A percentile compares a stretch with the other conserved stretches of the same genome.
Conservation (phyloP, 768 basidiomycete species). For the Mycena floridula region DNA sequence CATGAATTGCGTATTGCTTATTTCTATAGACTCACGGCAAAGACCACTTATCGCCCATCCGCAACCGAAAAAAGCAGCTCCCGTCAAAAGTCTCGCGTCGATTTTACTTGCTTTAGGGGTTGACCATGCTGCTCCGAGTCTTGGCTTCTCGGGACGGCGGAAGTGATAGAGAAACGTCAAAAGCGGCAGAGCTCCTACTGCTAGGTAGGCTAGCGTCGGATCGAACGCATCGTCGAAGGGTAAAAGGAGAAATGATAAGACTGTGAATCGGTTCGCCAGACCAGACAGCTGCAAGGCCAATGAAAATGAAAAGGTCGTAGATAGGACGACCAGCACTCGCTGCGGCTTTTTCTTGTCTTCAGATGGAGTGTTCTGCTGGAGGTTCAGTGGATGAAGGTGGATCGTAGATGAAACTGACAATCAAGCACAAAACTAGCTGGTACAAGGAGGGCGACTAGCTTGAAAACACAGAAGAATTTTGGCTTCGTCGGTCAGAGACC, state of each 20-base stretch:
- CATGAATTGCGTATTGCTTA: not conserved
- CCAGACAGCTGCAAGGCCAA: slow-evolving; percentile 49
- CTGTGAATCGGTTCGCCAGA: slow-evolving; percentile 41
- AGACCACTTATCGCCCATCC: slow-evolving; percentile 59
- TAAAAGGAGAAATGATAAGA: slow-evolving; percentile 47
- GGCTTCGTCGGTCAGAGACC: slow-evolving; percentile 24
- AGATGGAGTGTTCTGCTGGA: no score
- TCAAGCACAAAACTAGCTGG: no score
- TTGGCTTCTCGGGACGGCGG: slow-evolving; percentile 30
- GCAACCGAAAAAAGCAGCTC: slow-evolving; percentile 51
- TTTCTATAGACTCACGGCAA: slow-evolving; percentile 43
- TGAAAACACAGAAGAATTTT: no score
- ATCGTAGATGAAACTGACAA: no score
- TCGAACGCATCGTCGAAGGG: slow-evolving; percentile 47
- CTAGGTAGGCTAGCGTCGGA: slow-evolving; percentile 48
- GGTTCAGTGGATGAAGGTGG: no score
- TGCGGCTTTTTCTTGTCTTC: no score
- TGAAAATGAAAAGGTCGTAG: slow-evolving; percentile 44
- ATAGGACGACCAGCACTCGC: slow-evolving; percentile 33
- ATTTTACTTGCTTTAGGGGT: slow-evolving; percentile 34
- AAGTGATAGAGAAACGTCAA: slow-evolving; percentile 37
- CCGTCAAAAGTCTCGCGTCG: slow-evolving; percentile 39
- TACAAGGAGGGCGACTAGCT: no score
- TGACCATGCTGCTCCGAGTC: slow-evolving; percentile 38
- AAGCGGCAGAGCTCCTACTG: slow-evolving; percentile 44